Evolutionary conservation across 176 grass and related monocot genomes (phyloP).

Genomic region (Raddia distichophylla): DNA sequence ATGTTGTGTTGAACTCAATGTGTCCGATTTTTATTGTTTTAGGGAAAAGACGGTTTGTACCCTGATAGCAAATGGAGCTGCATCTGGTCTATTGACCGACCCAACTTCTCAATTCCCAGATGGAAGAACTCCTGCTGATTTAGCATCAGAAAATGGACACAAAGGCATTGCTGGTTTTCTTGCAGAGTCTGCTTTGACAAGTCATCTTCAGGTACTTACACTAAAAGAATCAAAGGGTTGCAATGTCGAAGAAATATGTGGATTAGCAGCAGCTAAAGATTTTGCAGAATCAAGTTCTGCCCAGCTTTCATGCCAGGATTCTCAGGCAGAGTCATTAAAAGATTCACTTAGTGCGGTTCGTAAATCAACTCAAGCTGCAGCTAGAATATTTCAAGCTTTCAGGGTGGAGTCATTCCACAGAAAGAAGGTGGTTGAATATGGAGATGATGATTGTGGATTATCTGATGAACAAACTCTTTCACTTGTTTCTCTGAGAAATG

Average conservation of each 20-base stretch:
- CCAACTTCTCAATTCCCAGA: conserved; percentile 77
- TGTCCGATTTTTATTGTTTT: conserved; percentile 32
- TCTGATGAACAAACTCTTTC: conserved; percentile 81
- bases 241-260: conserved; percentile 55
- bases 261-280: conserved; percentile 33
- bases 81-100: conserved; percentile 82
- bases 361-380: conserved; percentile 95
- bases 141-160: conserved; percentile 94
- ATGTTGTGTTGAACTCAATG: background rate
- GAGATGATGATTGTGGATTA: conserved; percentile 76
- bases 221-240: conserved; percentile 70
- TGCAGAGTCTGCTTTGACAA: conserved; percentile 95
- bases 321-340: conserved; percentile 69
- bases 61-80: conserved; percentile 77
- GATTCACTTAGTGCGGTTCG: conserved; percentile 90
- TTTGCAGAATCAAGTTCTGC: conserved; percentile 44
- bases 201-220: conserved; percentile 78
- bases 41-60: conserved; percentile 76
- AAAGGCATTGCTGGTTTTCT: conserved; percentile 98
- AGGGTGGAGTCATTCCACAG: conserved; percentile 96
- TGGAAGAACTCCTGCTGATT: conserved; percentile 94
- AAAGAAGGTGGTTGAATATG: conserved; percentile 88
- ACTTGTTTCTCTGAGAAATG: conserved; percentile 73
- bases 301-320: conserved; percentile 52
- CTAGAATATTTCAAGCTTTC: conserved; percentile 97